Percentiles rank a stretch among this genome's conserved stretches.
These are phyloP conservation scores for Suillus decipiens DNA, from an alignment of 768 basidiomycete species.

Conservation along the genomic window DNA sequence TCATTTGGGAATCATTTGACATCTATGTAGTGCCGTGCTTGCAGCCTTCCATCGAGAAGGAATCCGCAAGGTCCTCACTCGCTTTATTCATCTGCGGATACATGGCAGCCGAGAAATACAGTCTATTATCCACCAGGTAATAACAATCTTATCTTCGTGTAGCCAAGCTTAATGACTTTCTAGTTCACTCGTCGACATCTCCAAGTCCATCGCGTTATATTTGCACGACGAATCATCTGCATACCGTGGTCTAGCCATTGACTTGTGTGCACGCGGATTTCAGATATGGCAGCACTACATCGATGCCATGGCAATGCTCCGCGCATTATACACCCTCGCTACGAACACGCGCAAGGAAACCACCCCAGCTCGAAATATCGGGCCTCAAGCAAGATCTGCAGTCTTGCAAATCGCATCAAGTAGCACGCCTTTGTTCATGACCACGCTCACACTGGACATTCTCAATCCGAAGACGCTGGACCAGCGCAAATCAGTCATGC, in stretches of 20 bases:
- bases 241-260: constrained; percentile 76
- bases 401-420: constrained; percentile 81
- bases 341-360: constrained; percentile 72
- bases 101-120: constrained; percentile 79
- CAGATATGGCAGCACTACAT: constrained; percentile 93
- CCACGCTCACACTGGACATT: constrained; percentile 89
- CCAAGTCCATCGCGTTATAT: constrained; percentile 78
- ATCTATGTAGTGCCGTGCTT: constrained; percentile 54
- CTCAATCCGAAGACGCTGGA: constrained; percentile 72
- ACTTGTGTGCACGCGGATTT: constrained; percentile 90
- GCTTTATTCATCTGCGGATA: constrained; percentile 83
- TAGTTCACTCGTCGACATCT: constrained; percentile 81
- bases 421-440: constrained; percentile 91
- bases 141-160: background rate
- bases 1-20: constrained; percentile 15
- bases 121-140: constrained; percentile 72
- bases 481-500: constrained; percentile 86
- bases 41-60: constrained; percentile 60
- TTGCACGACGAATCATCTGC: constrained; percentile 71
- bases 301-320: constrained; percentile 85
- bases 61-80: constrained; percentile 59
- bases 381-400: constrained; percentile 78
- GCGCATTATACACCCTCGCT: constrained; percentile 79
- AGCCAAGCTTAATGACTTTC: constrained; percentile 7
- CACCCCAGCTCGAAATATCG: constrained; percentile 65